phyloP scores from a whole-genome alignment of 257 asterid genomes.

The Rauvolfia tetraphylla region DNA sequence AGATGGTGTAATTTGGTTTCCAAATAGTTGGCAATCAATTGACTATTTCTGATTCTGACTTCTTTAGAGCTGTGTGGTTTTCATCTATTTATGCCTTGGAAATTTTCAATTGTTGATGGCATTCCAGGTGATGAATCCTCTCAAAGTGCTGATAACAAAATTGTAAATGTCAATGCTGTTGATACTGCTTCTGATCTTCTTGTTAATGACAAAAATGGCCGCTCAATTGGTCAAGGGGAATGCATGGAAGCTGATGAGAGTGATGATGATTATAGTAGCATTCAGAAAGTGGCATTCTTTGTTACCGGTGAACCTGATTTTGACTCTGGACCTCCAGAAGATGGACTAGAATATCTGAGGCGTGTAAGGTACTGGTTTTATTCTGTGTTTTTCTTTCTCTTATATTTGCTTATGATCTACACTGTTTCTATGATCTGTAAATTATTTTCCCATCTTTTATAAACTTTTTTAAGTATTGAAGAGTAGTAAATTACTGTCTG shows the following conservation, averaged over 20 bases:
- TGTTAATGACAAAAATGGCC: slow-evolving; percentile 32
- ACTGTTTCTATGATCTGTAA: background rate
- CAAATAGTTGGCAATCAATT: background rate
- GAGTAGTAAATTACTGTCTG: background rate
- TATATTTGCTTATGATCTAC: background rate
- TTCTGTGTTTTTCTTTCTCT: background rate
- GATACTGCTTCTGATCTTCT: slow-evolving; percentile 33
- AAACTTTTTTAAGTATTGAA: background rate
- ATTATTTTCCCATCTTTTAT: background rate
- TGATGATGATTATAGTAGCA: slow-evolving; percentile 73
- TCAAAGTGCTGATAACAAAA: slow-evolving; percentile 27
- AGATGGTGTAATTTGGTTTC: slow-evolving; percentile 7
- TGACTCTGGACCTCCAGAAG: slow-evolving; percentile 92
- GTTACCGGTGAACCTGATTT: slow-evolving; percentile 90
- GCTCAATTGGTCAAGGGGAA: slow-evolving; percentile 42
- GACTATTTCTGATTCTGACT: background rate
- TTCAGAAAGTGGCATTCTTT: slow-evolving; percentile 76
- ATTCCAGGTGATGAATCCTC: slow-evolving; percentile 46
- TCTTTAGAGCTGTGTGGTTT: background rate
- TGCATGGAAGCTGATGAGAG: slow-evolving; percentile 51
- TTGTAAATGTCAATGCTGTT: slow-evolving; percentile 16
- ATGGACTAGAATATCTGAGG: slow-evolving; percentile 93
- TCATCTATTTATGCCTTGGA: background rate
- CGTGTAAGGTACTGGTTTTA: slow-evolving; percentile 74
- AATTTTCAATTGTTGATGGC: background rate